Evolutionary conservation across 495 filamentous ascomycete genomes (phyloP).

Genomic region (Chaetomidium leptoderma): DNA sequence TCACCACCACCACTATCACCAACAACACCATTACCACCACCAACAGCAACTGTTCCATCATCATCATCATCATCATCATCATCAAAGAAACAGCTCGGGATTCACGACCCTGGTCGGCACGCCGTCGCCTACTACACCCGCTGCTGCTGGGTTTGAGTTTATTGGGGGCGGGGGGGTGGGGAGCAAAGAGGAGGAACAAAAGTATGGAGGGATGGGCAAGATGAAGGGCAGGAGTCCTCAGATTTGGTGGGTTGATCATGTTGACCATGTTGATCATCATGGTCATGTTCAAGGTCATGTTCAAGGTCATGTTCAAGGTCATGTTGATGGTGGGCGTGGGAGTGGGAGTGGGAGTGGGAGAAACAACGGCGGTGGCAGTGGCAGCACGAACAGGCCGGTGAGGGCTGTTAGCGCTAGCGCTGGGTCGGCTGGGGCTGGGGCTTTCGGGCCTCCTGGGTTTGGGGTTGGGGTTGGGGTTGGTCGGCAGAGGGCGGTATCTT

Average conservation of each 20-base stretch:
- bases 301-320: too few relatives aligned
- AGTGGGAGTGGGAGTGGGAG: too few relatives aligned
- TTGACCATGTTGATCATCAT: too few relatives aligned
- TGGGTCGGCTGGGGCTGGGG: neutral
- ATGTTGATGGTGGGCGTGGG: too few relatives aligned
- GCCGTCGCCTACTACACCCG: neutral
- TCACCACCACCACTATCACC: neutral
- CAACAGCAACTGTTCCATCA: neutral
- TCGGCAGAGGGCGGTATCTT: neutral
- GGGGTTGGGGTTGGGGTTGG: neutral
- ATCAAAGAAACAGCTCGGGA: conserved; percentile 14
- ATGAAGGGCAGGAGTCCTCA: neutral
- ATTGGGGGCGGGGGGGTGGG: neutral
- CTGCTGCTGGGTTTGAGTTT: neutral
- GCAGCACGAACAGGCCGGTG: too few relatives aligned
- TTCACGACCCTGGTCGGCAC: conserved; percentile 16
- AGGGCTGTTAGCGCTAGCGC: too few relatives aligned
- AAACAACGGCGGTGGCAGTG: too few relatives aligned
- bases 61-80: neutral
- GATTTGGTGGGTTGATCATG: neutral
- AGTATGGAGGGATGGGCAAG: neutral
- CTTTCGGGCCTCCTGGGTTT: neutral
- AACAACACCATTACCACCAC: neutral
- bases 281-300: too few relatives aligned
- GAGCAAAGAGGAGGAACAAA: neutral